These are phyloP conservation scores for Neobulgaria alba DNA, from an alignment of 2,329 filamentous ascomycete species.

Conservation along the genomic window DNA sequence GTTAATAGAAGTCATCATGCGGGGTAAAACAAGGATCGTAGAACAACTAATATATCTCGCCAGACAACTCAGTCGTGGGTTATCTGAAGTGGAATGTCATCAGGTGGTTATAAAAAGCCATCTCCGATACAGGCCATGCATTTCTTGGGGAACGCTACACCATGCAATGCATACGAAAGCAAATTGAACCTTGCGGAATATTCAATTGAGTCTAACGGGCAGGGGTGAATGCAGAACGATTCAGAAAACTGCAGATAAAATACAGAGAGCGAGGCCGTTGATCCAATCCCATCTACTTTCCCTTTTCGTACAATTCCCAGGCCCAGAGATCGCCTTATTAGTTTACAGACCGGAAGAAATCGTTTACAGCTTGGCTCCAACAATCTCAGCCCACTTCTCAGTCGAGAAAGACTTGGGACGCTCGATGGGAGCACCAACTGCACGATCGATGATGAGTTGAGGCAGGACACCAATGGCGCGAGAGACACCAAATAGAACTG, in stretches of 20 bases:
- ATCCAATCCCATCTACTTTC: background rate
- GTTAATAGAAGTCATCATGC: too few species aligned
- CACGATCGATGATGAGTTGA: conserved; percentile 99
- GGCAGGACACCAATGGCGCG: conserved; percentile 97
- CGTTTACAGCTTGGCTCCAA: conserved; percentile 80
- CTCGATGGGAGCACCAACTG: conserved; percentile 94
- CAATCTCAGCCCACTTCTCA: conserved; percentile 90
- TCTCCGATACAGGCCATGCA: background rate
- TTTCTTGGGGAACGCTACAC: background rate
- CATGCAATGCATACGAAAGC: background rate
- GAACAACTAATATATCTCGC: too few species aligned
- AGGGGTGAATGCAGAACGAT: background rate
- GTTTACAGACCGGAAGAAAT: background rate
- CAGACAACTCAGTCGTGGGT: too few species aligned
- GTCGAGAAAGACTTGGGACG: conserved; percentile 98
- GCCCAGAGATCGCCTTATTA: background rate
- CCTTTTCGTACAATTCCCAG: background rate
- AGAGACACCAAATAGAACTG: conserved; percentile 97
- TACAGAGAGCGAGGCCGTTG: background rate
- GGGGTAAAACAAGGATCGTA: too few species aligned
- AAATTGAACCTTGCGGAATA: background rate
- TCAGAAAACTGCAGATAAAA: background rate
- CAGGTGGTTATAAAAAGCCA: background rate
- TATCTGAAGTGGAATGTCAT: too few species aligned
- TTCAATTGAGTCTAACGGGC: background rate